Evolutionary conservation across 2,329 filamentous ascomycete species (phyloP), one percentile per base, ranked within the genome.

Genomic region (Fusarium sp.): DNA sequence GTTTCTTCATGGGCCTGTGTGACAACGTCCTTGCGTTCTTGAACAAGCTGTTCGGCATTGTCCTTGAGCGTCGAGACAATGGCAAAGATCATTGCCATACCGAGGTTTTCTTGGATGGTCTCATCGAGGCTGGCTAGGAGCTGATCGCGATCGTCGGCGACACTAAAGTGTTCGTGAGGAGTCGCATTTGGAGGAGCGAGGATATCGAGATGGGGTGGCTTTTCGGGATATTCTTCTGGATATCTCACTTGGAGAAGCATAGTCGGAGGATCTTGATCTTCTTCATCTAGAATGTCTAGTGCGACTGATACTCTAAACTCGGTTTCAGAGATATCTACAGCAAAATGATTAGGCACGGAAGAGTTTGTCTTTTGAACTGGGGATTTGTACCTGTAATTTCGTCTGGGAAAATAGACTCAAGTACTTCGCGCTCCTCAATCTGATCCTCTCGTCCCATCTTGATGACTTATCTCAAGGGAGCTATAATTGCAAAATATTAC

Each of bases 51-150:
- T 83, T 99, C 96, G n/a, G 94, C 95, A 52, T 88, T 86, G 62
- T 99, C 96, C 78, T 98, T 98, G 63, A 99, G 83, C 0, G 92
- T 89, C 16, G 92, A 93, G 55, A 97, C 92, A 24, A 99, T 84
- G 0, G 95, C 93, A 81, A 98, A 99, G 3, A 99, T 84, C 96
- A 99, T 99, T 57, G 94, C 93, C 91, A 98, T 98, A 67, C 96
- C 96, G 63, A 98, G 82, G 73, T 94, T 98, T 80, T 99, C 96
- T 78, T 96, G 91, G 35, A 98, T 92, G 1, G 91, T 92, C 18
- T 91, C 89, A 38, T 89, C 80, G 15, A 98, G 84, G 3, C 88
- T 86, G 50, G 89, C 84, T 18, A 98, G 87, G 16, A 99, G 88
- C 53, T 82, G 81, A 20, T 88, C 85, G 77, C 93, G 93, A 84